These are phyloP conservation scores for Cladorrhinum sp. DNA, from an alignment of 2,329 filamentous ascomycete genomes.

Conservation along the genomic window DNA sequence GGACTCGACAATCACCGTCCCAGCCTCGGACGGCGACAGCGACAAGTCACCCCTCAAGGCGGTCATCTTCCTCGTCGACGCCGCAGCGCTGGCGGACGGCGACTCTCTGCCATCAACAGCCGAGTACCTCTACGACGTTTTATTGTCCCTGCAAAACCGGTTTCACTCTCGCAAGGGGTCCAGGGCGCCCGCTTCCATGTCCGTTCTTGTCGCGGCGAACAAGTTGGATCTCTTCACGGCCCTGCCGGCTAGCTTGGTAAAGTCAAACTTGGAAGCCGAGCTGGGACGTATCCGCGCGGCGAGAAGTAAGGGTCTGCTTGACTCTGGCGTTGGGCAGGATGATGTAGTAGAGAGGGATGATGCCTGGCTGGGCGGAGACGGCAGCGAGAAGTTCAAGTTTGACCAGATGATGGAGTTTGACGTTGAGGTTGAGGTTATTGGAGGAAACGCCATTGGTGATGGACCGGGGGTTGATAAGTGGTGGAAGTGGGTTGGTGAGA, in stretches of 20 bases:
- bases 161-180: slow-evolving; percentile 24
- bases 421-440: slow-evolving; percentile 71
- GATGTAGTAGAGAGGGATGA: slow-evolving; percentile 67
- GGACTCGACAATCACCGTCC: slow-evolving; percentile 7
- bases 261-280: slow-evolving; percentile 72
- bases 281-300: slow-evolving; percentile 74
- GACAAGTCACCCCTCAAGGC: slow-evolving; percentile 57
- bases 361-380: slow-evolving; percentile 79
- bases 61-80: slow-evolving; percentile 86
- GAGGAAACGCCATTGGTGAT: slow-evolving; percentile 67
- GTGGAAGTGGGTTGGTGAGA: slow-evolving; percentile 86
- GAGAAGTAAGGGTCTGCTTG: slow-evolving; percentile 75
- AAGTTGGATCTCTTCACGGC: slow-evolving; percentile 96
- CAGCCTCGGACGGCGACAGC: slow-evolving; percentile 28
- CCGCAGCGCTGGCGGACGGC: slow-evolving; percentile 61
- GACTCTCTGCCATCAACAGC: slow-evolving; percentile 69
- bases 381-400: slow-evolving; percentile 75
- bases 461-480: slow-evolving; percentile 74
- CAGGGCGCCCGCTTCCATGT: slow-evolving; percentile 53
- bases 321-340: slow-evolving; percentile 71
- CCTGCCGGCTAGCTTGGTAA: slow-evolving; percentile 73
- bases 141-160: slow-evolving; percentile 78
- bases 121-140: slow-evolving; percentile 81
- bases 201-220: slow-evolving; percentile 84
- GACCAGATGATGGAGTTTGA: slow-evolving; percentile 79